Conservation (phyloP, 768 basidiomycete genomes). For the Lactarius sanguifluus region DNA sequence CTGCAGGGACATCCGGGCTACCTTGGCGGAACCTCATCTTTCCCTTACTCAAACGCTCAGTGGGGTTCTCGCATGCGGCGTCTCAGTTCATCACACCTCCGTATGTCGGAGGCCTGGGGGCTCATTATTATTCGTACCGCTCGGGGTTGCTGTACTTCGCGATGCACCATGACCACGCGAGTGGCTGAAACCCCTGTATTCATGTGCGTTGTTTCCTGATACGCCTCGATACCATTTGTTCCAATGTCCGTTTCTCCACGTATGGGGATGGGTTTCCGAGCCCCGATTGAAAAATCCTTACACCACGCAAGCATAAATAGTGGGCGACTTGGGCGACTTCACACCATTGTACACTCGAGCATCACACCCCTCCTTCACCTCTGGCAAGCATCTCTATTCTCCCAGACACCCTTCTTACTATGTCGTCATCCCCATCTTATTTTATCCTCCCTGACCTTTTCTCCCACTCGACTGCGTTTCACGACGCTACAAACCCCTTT, state of each 20-base stretch:
- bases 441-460: constrained; percentile 60
- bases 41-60: neutral
- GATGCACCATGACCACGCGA: neutral
- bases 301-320: constrained; percentile 21
- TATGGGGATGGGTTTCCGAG: constrained; percentile 12
- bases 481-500: constrained; percentile 55
- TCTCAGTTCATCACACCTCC: neutral
- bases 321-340: neutral
- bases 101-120: neutral
- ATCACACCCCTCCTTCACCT: neutral
- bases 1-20: constrained; percentile 1
- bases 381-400: neutral
- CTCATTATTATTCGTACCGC: neutral
- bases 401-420: constrained; percentile 6
- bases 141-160: neutral
- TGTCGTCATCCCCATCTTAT: constrained; percentile 22
- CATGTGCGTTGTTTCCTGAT: neutral
- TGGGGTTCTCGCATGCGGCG: neutral
- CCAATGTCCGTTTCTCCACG: constrained; percentile 2
- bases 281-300: constrained; percentile 3
- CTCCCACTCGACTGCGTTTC: constrained; percentile 41
- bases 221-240: neutral
- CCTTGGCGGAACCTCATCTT: neutral
- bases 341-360: neutral
- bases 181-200: constrained; percentile 18